Evolutionary conservation across 176 grass and related monocot species (phyloP), one percentile per base, ranked within the genome.

Genomic region (Carex scoparia): DNA sequence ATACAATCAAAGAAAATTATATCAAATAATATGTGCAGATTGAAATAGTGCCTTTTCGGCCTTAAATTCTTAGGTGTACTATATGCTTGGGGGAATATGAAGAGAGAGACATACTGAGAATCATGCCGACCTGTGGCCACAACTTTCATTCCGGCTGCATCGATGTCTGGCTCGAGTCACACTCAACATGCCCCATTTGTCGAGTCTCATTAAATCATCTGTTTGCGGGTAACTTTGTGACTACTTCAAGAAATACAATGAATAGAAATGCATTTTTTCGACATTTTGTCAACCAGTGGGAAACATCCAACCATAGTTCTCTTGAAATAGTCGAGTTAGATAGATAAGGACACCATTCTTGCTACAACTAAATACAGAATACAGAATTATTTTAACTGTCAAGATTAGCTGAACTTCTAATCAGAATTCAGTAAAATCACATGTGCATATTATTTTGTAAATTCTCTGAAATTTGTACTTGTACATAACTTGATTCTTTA

Each of bases 41-140:
- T 78, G 8, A 78, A 1, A 16, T 27, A 27, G 1, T 10, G 5
- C 15, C 28, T 2, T 35, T 67, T 64, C 38, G 4, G 40, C 7
- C 31, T 18, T 69, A 55, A 68, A 66, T 57, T 86, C 32, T 18
- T 44, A 87, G 85, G 76, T 87, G 85, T 46, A 62, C 75, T 15
- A 87, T 87, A 81, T 87, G 85, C 65, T 87, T 87, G 63, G 85
- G 51, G 19, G 85, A 87, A 27, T 87, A 87, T 32, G 62, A 87
- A 81, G 85, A 87, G 28, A 81, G 53, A 81, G 85, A 87, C 28
- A 51, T 87, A 69, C 49, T 87, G 10, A n/a, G 85, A 81, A 81
- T 87, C n/a, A 72, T 87, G 85, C 85, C 85, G 1, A 81, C 44
- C 40, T 87, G 85, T 32, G 85, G 77, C 30, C 85, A 87, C 79